These are phyloP conservation scores for Aspergillus leporis DNA, from an alignment of 495 filamentous ascomycete genomes.

Conservation along the genomic window DNA sequence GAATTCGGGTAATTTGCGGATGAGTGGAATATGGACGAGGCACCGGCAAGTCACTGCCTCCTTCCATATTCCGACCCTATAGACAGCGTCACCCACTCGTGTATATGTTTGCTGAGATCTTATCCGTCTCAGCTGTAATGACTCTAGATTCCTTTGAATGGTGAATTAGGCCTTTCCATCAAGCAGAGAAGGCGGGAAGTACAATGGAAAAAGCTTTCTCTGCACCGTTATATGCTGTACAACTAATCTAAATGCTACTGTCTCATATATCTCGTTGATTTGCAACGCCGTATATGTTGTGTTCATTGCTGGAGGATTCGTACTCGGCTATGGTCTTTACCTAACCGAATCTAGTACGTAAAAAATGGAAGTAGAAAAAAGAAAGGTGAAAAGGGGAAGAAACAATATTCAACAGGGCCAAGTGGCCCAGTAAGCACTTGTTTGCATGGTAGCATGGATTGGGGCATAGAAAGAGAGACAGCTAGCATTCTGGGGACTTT, in stretches of 20 bases:
- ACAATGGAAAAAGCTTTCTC: not conserved
- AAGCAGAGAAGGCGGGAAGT: not conserved
- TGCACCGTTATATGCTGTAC: not conserved
- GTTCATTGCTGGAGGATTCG: not conserved
- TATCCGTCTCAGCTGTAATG: not conserved
- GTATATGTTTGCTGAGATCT: not conserved
- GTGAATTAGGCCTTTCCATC: not conserved
- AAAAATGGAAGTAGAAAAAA: not conserved
- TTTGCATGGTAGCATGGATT: not conserved
- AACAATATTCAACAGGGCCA: no score
- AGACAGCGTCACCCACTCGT: not conserved
- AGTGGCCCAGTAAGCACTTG: not conserved
- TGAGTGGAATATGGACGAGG: not conserved
- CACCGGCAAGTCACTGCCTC: not conserved
- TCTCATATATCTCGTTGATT: not conserved
- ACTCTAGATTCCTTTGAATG: not conserved
- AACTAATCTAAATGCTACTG: not conserved
- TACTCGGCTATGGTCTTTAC: not conserved
- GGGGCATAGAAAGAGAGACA: not conserved
- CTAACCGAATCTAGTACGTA: not conserved
- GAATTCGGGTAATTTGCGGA: not conserved
- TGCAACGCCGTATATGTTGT: not conserved
- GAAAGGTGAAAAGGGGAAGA: no score
- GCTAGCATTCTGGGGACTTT: not conserved
- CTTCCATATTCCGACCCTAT: not conserved